Percentiles rank a stretch among this genome's conserved stretches.
phyloP scores from a whole-genome alignment of 169 alveolate genomes.

The Plasmodium adleri region DNA sequence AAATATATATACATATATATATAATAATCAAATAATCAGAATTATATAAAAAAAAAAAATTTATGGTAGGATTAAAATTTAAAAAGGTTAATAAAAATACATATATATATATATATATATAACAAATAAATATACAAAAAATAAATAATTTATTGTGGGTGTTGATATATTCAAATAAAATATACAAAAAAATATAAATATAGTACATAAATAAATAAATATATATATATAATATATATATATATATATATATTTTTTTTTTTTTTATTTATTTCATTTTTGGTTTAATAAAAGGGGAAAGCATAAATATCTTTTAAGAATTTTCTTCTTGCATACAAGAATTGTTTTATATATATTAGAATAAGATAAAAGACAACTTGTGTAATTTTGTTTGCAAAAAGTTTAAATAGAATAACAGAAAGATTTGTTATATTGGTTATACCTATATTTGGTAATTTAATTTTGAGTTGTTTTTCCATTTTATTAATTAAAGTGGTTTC shows the following conservation, averaged over 20 bases:
- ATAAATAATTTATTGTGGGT: too few relatives aligned
- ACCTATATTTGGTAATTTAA: conserved; percentile 51
- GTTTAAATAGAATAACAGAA: conserved; percentile 33
- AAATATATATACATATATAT: too few relatives aligned
- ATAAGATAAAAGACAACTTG: conserved; percentile 32
- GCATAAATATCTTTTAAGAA: conserved; percentile 36
- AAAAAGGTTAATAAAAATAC: too few relatives aligned
- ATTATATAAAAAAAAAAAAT: too few relatives aligned
- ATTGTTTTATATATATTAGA: conserved; percentile 37
- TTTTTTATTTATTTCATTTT: neutral
- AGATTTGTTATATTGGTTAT: conserved; percentile 32
- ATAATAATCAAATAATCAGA: too few relatives aligned
- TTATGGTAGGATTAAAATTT: too few relatives aligned
- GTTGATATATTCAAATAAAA: too few relatives aligned
- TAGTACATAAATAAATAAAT: too few relatives aligned
- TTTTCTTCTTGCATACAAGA: conserved; percentile 12
- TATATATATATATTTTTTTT: neutral
- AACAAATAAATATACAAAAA: too few relatives aligned
- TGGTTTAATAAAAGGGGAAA: conserved; percentile 12
- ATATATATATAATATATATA: neutral
- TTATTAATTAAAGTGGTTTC: conserved; percentile 6
- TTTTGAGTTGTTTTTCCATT: conserved; percentile 20
- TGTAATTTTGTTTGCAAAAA: conserved; percentile 12
- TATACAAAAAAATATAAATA: too few relatives aligned
- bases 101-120: too few relatives aligned